Evolutionary conservation across 345 rosid genomes (phyloP).

Genomic region (Excoecaria cochinchinensis): DNA sequence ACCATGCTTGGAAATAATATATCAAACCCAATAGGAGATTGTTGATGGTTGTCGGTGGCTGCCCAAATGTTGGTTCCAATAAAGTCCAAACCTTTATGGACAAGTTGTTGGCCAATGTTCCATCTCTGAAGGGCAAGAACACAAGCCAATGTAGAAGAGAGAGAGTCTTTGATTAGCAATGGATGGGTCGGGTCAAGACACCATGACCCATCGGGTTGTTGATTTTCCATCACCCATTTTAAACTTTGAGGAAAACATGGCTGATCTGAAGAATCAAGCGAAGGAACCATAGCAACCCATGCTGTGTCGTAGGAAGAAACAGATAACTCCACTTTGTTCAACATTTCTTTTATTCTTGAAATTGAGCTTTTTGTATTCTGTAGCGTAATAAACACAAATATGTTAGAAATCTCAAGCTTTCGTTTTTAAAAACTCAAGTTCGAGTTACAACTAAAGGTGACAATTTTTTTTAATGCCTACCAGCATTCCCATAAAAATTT

Average conservation of each 20-base stretch:
- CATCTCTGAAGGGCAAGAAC: constrained; percentile 17
- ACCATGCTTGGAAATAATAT: constrained; percentile 17
- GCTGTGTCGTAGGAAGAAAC: constrained; percentile 1
- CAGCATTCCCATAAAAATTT: too few relatives aligned
- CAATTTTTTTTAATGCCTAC: too few relatives aligned
- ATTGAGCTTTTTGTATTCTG: background rate
- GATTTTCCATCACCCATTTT: constrained; percentile 8
- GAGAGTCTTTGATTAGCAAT: constrained; percentile 7
- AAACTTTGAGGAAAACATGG: background rate
- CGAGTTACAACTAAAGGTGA: too few relatives aligned
- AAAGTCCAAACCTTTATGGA: constrained; percentile 14
- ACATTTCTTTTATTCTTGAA: background rate
- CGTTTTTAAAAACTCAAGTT: too few relatives aligned
- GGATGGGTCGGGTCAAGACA: constrained; percentile 8
- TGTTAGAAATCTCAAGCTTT: too few relatives aligned
- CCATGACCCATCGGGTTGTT: constrained; percentile 22
- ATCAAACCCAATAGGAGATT: constrained; percentile 16
- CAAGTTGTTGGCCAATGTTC: constrained; percentile 10
- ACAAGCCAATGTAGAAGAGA: constrained; percentile 21
- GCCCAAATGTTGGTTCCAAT: constrained; percentile 12
- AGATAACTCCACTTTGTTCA: background rate
- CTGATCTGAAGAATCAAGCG: background rate
- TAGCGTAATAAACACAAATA: background rate
- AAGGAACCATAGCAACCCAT: constrained; percentile 10
- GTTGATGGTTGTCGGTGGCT: background rate